phyloP scores from a whole-genome alignment of 495 filamentous ascomycete genomes.

The Penicillium steckii region DNA sequence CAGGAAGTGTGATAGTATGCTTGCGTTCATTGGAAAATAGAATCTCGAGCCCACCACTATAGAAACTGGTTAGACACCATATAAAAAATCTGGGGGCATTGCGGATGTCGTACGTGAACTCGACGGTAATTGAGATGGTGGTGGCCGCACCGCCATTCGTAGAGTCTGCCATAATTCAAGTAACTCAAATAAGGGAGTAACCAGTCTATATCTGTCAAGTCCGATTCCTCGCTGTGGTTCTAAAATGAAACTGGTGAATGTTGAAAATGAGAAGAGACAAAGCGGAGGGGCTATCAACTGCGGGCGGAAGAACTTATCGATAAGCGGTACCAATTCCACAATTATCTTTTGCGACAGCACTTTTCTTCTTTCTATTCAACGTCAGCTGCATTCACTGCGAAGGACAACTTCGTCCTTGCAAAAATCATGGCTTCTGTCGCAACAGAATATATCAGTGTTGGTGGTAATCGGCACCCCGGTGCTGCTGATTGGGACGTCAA shows the following conservation, averaged over 20 bases:
- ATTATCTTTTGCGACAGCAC: constrained; percentile 25
- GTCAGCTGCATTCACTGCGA: neutral
- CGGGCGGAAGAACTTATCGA: constrained; percentile 40
- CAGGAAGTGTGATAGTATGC: constrained; percentile 67
- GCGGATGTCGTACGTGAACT: constrained; percentile 64
- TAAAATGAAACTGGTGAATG: neutral
- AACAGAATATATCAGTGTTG: constrained; percentile 72
- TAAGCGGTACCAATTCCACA: constrained; percentile 33
- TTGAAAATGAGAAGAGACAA: neutral
- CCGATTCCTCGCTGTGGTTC: neutral
- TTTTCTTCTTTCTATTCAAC: constrained; percentile 16
- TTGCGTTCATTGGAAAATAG: constrained; percentile 81
- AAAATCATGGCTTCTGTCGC: constrained; percentile 44
- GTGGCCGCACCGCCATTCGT: constrained; percentile 6
- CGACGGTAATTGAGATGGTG: constrained; percentile 58
- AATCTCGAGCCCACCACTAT: constrained; percentile 91
- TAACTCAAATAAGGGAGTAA: neutral
- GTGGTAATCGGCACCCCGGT: constrained; percentile 85
- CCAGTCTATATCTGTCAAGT: neutral
- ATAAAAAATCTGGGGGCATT: neutral
- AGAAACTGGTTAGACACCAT: constrained; percentile 10
- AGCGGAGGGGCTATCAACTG: constrained; percentile 11
- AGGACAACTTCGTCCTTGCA: neutral
- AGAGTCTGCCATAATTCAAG: constrained; percentile 6
- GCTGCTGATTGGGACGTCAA: constrained; percentile 85